phyloP scores from a whole-genome alignment of 2,329 filamentous ascomycete species.

The Fusarium sp. region DNA sequence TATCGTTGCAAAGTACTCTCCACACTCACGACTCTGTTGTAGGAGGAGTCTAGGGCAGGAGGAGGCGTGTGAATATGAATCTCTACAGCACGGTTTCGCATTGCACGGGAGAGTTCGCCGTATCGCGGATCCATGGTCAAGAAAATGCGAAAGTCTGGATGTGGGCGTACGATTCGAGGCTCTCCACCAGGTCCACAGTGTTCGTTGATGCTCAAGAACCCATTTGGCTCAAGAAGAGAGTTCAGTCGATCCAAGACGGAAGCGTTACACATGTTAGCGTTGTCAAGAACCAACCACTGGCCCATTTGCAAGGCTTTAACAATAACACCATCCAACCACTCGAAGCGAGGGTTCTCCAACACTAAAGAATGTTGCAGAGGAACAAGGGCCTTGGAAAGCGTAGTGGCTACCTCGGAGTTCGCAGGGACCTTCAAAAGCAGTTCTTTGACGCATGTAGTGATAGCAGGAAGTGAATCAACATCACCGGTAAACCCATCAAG shows the following conservation, averaged over 20 bases:
- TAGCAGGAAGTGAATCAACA: slow-evolving; percentile 51
- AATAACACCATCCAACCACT: slow-evolving; percentile 95
- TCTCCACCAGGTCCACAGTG: slow-evolving; percentile 86
- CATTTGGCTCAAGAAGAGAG: slow-evolving; percentile 91
- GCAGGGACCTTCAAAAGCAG: slow-evolving; percentile 57
- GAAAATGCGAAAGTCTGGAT: slow-evolving; percentile 90
- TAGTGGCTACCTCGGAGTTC: slow-evolving; percentile 58
- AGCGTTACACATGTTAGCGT: slow-evolving; percentile 95
- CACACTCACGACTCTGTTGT: slow-evolving; percentile 58
- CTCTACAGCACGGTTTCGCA: slow-evolving; percentile 95
- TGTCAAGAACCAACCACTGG: slow-evolving; percentile 94
- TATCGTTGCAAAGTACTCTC: slow-evolving; percentile 64
- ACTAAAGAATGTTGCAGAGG: slow-evolving; percentile 65
- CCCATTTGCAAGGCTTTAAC: slow-evolving; percentile 88
- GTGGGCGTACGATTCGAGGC: slow-evolving; percentile 81
- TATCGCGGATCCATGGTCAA: slow-evolving; percentile 92
- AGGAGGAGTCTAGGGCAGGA: slow-evolving; percentile 48
- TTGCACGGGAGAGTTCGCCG: slow-evolving; percentile 93
- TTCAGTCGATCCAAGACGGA: slow-evolving; percentile 95
- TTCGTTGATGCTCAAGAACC: slow-evolving; percentile 90
- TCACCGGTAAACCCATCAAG: slow-evolving; percentile 59
- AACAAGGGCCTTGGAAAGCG: slow-evolving; percentile 61
- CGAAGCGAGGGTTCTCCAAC: slow-evolving; percentile 83
- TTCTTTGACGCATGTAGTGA: slow-evolving; percentile 54
- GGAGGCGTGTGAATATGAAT: slow-evolving; percentile 74